Evolutionary conservation across 2,329 filamentous ascomycete species (phyloP), one percentile per base, ranked within the genome.

Genomic region (Microcyclospora pomicola): DNA sequence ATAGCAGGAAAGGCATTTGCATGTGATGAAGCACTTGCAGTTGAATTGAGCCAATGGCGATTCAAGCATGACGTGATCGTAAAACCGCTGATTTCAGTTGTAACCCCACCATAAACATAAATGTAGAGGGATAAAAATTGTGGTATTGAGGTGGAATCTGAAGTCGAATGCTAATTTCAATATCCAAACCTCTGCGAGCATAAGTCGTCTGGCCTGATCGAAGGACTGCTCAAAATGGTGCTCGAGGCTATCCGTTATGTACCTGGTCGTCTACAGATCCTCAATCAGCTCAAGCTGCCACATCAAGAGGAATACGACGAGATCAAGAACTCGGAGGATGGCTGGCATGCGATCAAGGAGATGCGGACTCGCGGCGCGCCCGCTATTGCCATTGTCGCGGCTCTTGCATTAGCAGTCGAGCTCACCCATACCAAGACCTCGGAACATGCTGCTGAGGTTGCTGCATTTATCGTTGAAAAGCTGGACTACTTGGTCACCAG

Each of bases 361-460:
- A 91, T 91, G 83, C 76, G 83, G 52, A 84, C 67, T 38, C 68
- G 75, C 37, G 81, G 84, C 31, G 91, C 91, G 5, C 91, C 91
- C 0, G 91, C 91, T 33, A 98, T 98, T 59, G 91, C 91, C 33
- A 96, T 98, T 47, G 91, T 98, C n/a, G 91, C 91, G 15, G 83
- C 82, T 14, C 72, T 98, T 27, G 80, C 83, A 2, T 73, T 95
- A 28, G 87, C 86, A 1, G 83, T 94, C 7, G 88, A 96, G 59
- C 63, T 96, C 7, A 67, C 76, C 36, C 72, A 73, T 6, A 70
- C 49, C 12, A 67, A 66, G 46, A 49, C 69, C 5, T 63, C 72
- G 1, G 45, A 61, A 27, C 59, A 65, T 3, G 69, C 73, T 0
- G 75, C 81, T 34, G 72, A 81, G 35, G 73, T 87, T 33, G 62